Base-by-base conservation (phyloP, 768 basidiomycete species). In the Cyclocybe aegerita region DNA sequence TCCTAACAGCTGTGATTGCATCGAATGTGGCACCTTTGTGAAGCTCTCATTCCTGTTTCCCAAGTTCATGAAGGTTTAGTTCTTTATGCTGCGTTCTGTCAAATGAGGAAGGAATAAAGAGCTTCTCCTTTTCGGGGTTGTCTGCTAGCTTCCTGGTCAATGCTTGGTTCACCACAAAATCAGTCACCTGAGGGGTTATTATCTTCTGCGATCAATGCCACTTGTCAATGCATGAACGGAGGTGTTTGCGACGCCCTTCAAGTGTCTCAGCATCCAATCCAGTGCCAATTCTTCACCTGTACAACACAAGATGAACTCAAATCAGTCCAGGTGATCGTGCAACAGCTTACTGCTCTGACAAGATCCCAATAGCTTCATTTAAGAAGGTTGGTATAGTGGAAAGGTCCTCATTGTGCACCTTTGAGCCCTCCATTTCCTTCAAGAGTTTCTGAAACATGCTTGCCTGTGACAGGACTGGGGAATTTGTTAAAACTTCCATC, bases 21-120 rank as follows among this genome's bases (percentile, higher is more conserved):
- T 63, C 62, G 43, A 36, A 63, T 0, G 54, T 50, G 2, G 39
- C 44, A 7, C 62, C 62, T 14, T 60, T 49, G 0, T 45, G 54
- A 0, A 63, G 44, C 0, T 49, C n/a, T 10, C 31, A 23, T 33
- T 64, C 58, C 10, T 44, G n/a, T 9, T 36, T 36, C 1, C 37
- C 58, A n/a, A 61, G 41, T 2, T 1, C 6, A 0, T 12, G 31
- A 1, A 63, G 43, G 4, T 50, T 12, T 4, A 44, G 48, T 9
- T 39, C 10, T 0, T n/a, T 11, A 8, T 36, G 52, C 4, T 51
- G 30, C 2, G 34, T 10, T 0, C 15, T 15, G 2, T 34, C 16
- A 11, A 57, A 55, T 33, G 55, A 49, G 0, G 58, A 63, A 3
- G 57, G 59, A 33, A 60, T 46, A 43, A 31, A 56, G 4, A 60